Evolutionary conservation across 2,329 filamentous ascomycete species (phyloP).

Genomic region (Aureobasidium sp.): DNA sequence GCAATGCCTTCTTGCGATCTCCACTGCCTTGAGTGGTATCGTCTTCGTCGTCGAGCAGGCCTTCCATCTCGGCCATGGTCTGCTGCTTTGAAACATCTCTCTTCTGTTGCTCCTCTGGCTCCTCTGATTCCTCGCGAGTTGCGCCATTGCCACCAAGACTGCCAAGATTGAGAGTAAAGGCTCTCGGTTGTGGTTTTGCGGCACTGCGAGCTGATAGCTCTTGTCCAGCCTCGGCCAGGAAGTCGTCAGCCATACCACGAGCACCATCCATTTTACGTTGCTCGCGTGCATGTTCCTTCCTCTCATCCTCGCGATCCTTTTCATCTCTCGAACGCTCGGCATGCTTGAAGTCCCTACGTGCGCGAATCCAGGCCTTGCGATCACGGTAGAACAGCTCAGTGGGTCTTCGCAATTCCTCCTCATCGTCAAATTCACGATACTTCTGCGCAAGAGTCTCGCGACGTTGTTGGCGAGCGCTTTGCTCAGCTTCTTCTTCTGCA

Average conservation of each 20-base stretch:
- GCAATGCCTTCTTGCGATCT: constrained; percentile 22
- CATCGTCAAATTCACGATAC: constrained; percentile 81
- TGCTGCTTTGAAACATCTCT: constrained; percentile 50
- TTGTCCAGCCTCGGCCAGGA: constrained; percentile 75
- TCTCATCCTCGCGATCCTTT: constrained; percentile 71
- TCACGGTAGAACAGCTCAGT: constrained; percentile 89
- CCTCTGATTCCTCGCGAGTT: constrained; percentile 8
- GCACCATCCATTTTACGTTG: constrained; percentile 67
- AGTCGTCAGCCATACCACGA: constrained; percentile 78
- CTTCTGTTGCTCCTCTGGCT: constrained; percentile 15
- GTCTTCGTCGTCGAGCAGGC: constrained; percentile 78
- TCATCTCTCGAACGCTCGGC: constrained; percentile 73
- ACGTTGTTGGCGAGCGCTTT: constrained; percentile 55
- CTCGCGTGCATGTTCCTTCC: constrained; percentile 57
- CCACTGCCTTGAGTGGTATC: constrained; percentile 63
- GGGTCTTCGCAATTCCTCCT: constrained; percentile 60
- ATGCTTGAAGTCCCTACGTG: constrained; percentile 64
- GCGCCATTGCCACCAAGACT: constrained; percentile 1
- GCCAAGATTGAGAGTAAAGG: constrained; percentile 18
- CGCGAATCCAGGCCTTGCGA: constrained; percentile 74
- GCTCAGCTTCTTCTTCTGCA: constrained; percentile 70
- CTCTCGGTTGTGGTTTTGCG: constrained; percentile 3
- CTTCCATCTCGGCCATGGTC: constrained; percentile 89
- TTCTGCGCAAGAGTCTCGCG: constrained; percentile 63
- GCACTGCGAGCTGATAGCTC: constrained; percentile 53